A percentile compares a stretch with the other conserved stretches of the same genome.
Evolutionary conservation across 2,329 filamentous ascomycete genomes (phyloP).

Genomic region (Ilyonectria mors-panacis): DNA sequence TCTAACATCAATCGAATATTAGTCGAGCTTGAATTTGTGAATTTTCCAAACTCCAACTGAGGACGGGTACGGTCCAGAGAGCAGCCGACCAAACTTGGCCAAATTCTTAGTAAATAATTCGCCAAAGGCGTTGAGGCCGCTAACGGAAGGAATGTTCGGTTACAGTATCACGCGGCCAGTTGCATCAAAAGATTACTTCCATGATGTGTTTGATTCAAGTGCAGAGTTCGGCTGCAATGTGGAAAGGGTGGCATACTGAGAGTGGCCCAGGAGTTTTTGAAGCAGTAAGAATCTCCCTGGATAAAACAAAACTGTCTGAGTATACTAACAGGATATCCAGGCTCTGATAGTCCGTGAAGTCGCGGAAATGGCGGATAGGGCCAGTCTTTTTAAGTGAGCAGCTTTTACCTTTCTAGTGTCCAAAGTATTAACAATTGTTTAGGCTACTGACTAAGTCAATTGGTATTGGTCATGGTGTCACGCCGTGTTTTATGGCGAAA

Average conservation of each 20-base stretch:
- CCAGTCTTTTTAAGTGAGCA: constrained; percentile 90
- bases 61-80: constrained; percentile 53
- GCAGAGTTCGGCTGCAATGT: constrained; percentile 79
- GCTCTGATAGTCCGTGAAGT: constrained; percentile 89
- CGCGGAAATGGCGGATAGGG: constrained; percentile 89
- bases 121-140: constrained; percentile 72
- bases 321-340: not conserved
- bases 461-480: constrained; percentile 24
- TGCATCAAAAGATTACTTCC: constrained; percentile 87
- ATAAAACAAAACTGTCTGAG: not conserved
- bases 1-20: constrained; percentile 19
- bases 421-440: constrained; percentile 46
- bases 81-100: constrained; percentile 70
- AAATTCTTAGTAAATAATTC: constrained; percentile 77
- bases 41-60: constrained; percentile 55
- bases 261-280: constrained; percentile 74
- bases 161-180: constrained; percentile 83
- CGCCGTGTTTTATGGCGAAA: constrained; percentile 32
- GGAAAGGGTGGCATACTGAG: constrained; percentile 90
- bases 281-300: constrained; percentile 41
- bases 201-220: constrained; percentile 80
- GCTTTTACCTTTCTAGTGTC: not conserved
- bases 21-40: constrained; percentile 84
- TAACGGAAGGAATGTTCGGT: constrained; percentile 88
- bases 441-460: constrained; percentile 22